Conservation (phyloP, 306 rosid genomes). For the Glycyrrhiza uralensis region DNA sequence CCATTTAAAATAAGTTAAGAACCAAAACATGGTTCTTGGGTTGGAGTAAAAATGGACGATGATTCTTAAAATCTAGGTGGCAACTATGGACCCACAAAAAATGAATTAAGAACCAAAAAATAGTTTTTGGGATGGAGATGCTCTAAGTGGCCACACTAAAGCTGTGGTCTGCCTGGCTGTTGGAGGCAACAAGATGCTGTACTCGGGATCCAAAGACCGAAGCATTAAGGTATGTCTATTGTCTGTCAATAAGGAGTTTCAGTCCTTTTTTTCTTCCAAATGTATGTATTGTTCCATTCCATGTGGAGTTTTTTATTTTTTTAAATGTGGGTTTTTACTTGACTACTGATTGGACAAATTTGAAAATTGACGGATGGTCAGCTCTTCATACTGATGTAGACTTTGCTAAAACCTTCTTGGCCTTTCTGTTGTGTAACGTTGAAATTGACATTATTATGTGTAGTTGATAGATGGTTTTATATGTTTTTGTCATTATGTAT, state of each 20-base stretch:
- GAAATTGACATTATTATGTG: not conserved
- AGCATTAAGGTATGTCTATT: constrained; percentile 29
- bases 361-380: not conserved
- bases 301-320: not conserved
- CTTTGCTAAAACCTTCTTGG: not conserved
- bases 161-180: constrained; percentile 27
- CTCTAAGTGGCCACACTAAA: constrained; percentile 30
- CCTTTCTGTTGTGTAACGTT: not conserved
- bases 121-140: too few species aligned
- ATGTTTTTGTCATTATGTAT: not conserved
- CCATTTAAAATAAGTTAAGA: too few species aligned
- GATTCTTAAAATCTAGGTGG: too few species aligned
- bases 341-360: not conserved
- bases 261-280: not conserved
- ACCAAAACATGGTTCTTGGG: too few species aligned
- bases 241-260: not conserved
- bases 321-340: not conserved
- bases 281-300: not conserved
- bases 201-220: constrained; percentile 40
- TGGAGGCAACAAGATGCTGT: constrained; percentile 24
- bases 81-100: too few species aligned
- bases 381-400: not conserved
- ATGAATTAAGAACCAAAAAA: too few species aligned
- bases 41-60: too few species aligned
- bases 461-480: not conserved